These are phyloP conservation scores for Torulaspora quercuum DNA, from an alignment of 805 yeast species.

Conservation along the genomic window DNA sequence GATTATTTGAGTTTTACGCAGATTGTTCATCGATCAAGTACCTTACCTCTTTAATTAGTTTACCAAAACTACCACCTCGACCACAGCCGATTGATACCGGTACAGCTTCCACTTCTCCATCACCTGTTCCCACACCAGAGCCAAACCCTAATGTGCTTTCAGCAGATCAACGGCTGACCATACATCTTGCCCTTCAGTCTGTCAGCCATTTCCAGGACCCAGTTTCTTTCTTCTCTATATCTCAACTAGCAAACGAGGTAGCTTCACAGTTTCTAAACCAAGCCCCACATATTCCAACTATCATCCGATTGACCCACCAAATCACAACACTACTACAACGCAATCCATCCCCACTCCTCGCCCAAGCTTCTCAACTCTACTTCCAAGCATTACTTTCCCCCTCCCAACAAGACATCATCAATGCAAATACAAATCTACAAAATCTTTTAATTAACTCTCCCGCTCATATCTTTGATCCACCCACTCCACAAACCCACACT, in stretches of 20 bases:
- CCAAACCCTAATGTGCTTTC: no score
- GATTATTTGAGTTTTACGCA: conserved; percentile 78
- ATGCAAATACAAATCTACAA: conserved; percentile 21
- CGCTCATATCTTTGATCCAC: no score
- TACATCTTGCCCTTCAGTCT: conserved; percentile 13
- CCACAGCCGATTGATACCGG: no score
- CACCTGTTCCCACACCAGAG: conserved; percentile 2
- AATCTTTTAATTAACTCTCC: no score
- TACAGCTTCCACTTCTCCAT: conserved; percentile 2
- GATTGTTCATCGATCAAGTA: conserved; percentile 84
- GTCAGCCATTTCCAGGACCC: conserved; percentile 13
- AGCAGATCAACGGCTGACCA: conserved; percentile 10
- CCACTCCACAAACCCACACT: conserved; percentile 37
- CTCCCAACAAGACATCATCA: conserved; percentile 21
- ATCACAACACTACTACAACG: conserved; percentile 20
- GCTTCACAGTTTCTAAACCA: conserved; percentile 5
- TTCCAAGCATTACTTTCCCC: conserved; percentile 20
- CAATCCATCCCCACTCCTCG: conserved; percentile 19
- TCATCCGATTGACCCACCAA: conserved; percentile 17
- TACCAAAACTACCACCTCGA: conserved; percentile 38
- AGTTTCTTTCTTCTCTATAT: conserved; percentile 9
- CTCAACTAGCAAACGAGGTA: conserved; percentile 13
- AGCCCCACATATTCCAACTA: conserved; percentile 12
- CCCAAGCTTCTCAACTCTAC: conserved; percentile 21
- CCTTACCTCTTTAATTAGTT: conserved; percentile 66